Evolutionary conservation across 1,284 basidiomycete species (phyloP), one percentile per base, ranked within the genome.

Genomic region (Heterobasidion irregulare): DNA sequence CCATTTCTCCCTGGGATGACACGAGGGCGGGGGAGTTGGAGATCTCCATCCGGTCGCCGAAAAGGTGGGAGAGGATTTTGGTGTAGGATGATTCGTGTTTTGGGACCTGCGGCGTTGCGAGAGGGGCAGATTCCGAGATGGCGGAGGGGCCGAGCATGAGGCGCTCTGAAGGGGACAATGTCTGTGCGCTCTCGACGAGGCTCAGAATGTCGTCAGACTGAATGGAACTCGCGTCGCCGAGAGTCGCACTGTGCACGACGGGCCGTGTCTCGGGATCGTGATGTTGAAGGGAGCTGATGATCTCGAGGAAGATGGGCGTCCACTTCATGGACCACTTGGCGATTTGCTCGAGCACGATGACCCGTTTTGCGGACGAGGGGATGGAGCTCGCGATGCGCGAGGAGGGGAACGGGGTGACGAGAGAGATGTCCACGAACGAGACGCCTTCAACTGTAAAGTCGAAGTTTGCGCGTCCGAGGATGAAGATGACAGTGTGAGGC

Each of bases 21-120:
- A 93, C 84, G 18, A 88, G 77, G 15, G 80, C 72, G 0, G 93
- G 93, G 15, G 86, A 83, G 71, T 99, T 99, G 66, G 87, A 78
- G 56, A 99, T 79, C 58, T 93, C 85, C 2, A 99, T 76, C 1
- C 92, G 83, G n/a, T 88, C 83, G 34, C 75, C 76, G 65, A 98
- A 98, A 41, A 96, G 73, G 61, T 92, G 87, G 33, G 81, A 72
- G 53, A 99, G 84, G 53, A 98, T 89, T 66, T 89, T 88, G 60
- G 89, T 93, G 76, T 99, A 99, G 6, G 94, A 88, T 12, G 82
- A 75, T 72, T 99, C 96, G 68, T 98, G 92, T 66, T 86, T 86
- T 35, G 94, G 94, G 43, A 92, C 72, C 58, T 84, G 82, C 13
- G 85, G 84, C 8, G 75, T 59, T 18, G 61, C 55, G 12, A 64